Percentiles rank a stretch among this genome's conserved stretches.
phyloP scores from a whole-genome alignment of 2,329 filamentous ascomycete species.

The Aspergillus sp. region DNA sequence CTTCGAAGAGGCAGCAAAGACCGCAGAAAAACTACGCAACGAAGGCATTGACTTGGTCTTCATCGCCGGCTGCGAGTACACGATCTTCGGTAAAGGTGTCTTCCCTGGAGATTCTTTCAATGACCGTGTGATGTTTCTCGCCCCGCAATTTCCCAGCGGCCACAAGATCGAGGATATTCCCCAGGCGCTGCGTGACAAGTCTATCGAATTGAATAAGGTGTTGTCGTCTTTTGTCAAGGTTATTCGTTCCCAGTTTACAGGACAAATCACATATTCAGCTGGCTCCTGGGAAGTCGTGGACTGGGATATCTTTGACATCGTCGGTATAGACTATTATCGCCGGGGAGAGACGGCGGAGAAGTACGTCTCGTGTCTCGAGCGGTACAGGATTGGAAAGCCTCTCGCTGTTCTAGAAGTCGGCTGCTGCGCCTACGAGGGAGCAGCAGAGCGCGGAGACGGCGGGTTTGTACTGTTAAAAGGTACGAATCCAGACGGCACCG shows the following conservation, averaged over 20 bases:
- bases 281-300: slow-evolving; percentile 18
- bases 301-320: slow-evolving; percentile 18
- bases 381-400: slow-evolving; percentile 7
- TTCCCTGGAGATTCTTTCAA: slow-evolving; percentile 13
- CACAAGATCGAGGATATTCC: slow-evolving; percentile 6
- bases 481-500: slow-evolving; percentile 16
- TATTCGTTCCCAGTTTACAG: slow-evolving; percentile 2
- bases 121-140: slow-evolving; percentile 12
- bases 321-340: slow-evolving; percentile 16
- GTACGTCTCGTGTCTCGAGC: slow-evolving; percentile 13
- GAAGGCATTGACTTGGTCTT: slow-evolving; percentile 12
- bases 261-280: slow-evolving; percentile 13
- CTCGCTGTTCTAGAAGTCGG: slow-evolving; percentile 17
- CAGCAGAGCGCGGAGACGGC: slow-evolving; percentile 11
- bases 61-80: slow-evolving; percentile 16
- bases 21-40: slow-evolving; percentile 2
- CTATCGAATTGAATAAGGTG: slow-evolving; percentile 4
- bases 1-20: slow-evolving; percentile 8
- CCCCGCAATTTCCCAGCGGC: slow-evolving; percentile 4
- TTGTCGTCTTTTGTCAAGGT: slow-evolving; percentile 9
- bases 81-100: slow-evolving; percentile 14
- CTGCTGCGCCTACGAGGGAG: slow-evolving; percentile 17
- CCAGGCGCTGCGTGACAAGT: slow-evolving; percentile 8
- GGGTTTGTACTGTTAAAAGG: slow-evolving; percentile 14
- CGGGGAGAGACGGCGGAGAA: slow-evolving; percentile 11